Conservation (phyloP, 176 grass and related monocot species). For the Ensete glaucum region DNA sequence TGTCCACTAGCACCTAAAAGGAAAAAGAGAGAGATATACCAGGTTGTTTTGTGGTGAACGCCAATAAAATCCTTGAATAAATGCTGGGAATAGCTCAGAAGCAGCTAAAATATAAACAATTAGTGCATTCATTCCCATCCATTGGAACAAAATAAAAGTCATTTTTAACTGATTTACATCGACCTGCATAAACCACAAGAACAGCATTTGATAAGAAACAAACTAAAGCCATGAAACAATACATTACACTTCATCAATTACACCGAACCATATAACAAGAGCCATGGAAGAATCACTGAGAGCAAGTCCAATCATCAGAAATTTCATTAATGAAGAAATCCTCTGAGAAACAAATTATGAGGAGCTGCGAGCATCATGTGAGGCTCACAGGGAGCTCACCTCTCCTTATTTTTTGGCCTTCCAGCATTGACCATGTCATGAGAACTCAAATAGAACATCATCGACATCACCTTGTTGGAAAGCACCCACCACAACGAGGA, state of each 20-base stretch:
- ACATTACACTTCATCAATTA: neutral
- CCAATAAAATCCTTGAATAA: conserved; percentile 89
- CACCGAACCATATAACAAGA: neutral
- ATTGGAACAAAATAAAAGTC: conserved; percentile 81
- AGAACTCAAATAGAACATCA: neutral
- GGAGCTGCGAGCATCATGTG: neutral
- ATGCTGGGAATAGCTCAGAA: conserved; percentile 58
- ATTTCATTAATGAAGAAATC: neutral
- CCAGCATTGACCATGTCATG: no score
- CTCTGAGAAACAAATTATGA: neutral
- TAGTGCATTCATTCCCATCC: conserved; percentile 95
- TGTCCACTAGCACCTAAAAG: neutral
- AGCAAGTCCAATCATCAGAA: neutral
- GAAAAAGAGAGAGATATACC: conserved; percentile 24
- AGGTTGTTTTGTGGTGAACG: conserved; percentile 59
- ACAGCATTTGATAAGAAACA: neutral
- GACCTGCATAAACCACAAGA: conserved; percentile 36
- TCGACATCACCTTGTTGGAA: neutral
- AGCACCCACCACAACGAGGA: no score
- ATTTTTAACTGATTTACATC: conserved; percentile 50
- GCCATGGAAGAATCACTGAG: neutral
- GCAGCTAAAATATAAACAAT: conserved; percentile 81
- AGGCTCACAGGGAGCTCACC: no score
- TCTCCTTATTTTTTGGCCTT: no score
- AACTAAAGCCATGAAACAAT: neutral